Percentiles rank a stretch among this genome's conserved stretches.
phyloP scores from a whole-genome alignment of 768 basidiomycete species.

The Collybiopsis luxurians region DNA sequence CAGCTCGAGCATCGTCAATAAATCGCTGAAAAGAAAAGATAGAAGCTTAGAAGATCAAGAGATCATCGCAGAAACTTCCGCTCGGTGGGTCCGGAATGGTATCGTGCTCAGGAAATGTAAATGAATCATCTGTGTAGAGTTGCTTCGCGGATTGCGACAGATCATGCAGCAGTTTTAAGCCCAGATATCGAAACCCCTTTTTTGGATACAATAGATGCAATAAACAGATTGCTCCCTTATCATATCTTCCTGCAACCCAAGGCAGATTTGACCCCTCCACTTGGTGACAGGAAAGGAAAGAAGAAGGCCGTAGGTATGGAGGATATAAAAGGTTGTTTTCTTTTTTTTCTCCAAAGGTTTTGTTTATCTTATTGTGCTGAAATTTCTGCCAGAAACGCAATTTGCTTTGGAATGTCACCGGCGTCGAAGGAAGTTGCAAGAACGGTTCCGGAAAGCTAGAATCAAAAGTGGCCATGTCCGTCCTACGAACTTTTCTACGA shows the following conservation, averaged over 20 bases:
- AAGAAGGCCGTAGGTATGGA: slow-evolving; percentile 44
- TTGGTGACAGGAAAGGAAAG: slow-evolving; percentile 64
- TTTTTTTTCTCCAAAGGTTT: slow-evolving; percentile 5
- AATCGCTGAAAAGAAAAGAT: slow-evolving; percentile 27
- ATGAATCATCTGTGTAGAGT: slow-evolving; percentile 35
- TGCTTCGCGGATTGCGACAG: slow-evolving; percentile 51
- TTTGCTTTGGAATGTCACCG: slow-evolving; percentile 67
- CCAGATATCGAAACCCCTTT: slow-evolving; percentile 76
- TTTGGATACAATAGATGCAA: slow-evolving; percentile 53
- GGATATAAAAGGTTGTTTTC: slow-evolving; percentile 60
- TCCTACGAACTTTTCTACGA: slow-evolving; percentile 1
- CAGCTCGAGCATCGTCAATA: slow-evolving; percentile 13
- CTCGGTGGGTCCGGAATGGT: slow-evolving; percentile 39
- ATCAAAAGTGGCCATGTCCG: slow-evolving; percentile 57
- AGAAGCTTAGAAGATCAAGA: slow-evolving; percentile 51
- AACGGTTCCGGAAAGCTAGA: slow-evolving; percentile 55
- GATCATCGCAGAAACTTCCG: slow-evolving; percentile 41
- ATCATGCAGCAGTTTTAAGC: slow-evolving; percentile 57
- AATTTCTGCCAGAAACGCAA: slow-evolving; percentile 52
- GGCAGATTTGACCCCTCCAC: slow-evolving; percentile 50
- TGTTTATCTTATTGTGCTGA: not conserved
- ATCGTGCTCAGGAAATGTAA: not conserved
- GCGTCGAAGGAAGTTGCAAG: slow-evolving; percentile 52
- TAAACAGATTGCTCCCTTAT: slow-evolving; percentile 75
- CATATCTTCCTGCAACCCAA: slow-evolving; percentile 76